Base-by-base conservation (phyloP, 345 rosid species). In the Sonneratia alba region DNA sequence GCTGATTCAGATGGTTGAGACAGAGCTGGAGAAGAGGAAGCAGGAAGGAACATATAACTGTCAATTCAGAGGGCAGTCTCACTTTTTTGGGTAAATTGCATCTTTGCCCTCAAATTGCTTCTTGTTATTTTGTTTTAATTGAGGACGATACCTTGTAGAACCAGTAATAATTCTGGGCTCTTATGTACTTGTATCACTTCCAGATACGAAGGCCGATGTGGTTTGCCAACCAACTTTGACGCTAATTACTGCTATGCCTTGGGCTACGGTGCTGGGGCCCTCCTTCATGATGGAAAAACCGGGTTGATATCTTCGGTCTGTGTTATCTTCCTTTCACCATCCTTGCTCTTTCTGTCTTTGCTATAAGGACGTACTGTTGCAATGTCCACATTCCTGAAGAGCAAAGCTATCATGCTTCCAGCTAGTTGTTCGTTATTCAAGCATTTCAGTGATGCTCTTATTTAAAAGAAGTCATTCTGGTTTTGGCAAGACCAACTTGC, bases 1-100 rank as follows among this genome's bases (percentile, higher is more conserved):
- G 99, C 85, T 92, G 61, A 92, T 95, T 84, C 97, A 95, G 83
- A 92, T 95, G 98, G 99, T 86, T 80, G 99, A 95, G 79, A 88
- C 88, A 11, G 99, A 92, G 78, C 74, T 95, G 82, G 97, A 89
- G 72, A 95, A 89, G 82, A 89, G 91, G 85, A 89, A 83, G 79
- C 81, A 83, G 68, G 87, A 83, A 70, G 97, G 98, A 51, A 71
- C 84, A 65, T 90, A 90, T 71, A 82, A 81, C 69, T 84, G 81
- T 36, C 73, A 78, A 19, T 95, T 95, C 81, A 88, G 81, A 81
- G 98, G 98, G 45, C 90, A 95, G 76, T 95, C 98, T 32, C 99
- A 95, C 84, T 95, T 92, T 82, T 95, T 92, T 19, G 97, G 99
- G 99, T 95, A 86, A 68, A 77, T 75, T 37, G 59, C 0, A 2